Conservation (phyloP, 768 basidiomycete genomes). For the Termitomyces sp. region DNA sequence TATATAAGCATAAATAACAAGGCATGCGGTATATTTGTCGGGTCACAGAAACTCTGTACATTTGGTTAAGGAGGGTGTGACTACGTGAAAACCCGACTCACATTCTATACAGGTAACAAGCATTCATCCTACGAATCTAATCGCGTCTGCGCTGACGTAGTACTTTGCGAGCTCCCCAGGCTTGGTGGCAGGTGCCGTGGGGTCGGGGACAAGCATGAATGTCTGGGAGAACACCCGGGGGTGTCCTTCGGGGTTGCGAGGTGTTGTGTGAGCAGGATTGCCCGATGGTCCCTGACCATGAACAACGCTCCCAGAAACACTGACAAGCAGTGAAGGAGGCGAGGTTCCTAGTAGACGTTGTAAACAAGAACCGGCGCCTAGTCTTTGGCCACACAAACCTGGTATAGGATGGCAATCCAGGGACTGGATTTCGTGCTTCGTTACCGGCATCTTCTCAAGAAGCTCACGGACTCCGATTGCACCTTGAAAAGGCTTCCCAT, state of each 20-base stretch:
- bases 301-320: slow-evolving; percentile 76
- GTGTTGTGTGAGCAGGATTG: slow-evolving; percentile 50
- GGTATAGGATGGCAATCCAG: slow-evolving; percentile 91
- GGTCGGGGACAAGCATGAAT: slow-evolving; percentile 79
- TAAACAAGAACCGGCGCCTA: not conserved
- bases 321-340: slow-evolving; percentile 75
- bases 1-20: slow-evolving; percentile 2
- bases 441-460: slow-evolving; percentile 68
- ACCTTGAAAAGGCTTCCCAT: slow-evolving; percentile 78
- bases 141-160: slow-evolving; percentile 72
- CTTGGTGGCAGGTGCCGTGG: slow-evolving; percentile 57
- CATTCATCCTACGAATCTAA: slow-evolving; percentile 70
- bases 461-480: slow-evolving; percentile 63
- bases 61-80: too few species aligned
- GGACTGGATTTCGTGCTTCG: slow-evolving; percentile 82
- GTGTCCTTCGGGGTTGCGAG: slow-evolving; percentile 64
- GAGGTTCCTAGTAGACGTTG: slow-evolving; percentile 50
- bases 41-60: not conserved
- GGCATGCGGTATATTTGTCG: slow-evolving; percentile 2
- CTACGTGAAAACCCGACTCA: slow-evolving; percentile 3
- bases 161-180: slow-evolving; percentile 78
- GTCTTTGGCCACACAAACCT: slow-evolving; percentile 37
- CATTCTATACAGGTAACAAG: slow-evolving; percentile 1
- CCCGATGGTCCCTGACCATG: slow-evolving; percentile 60
- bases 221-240: slow-evolving; percentile 86